Evolutionary conservation across 2,329 filamentous ascomycete genomes (phyloP), one percentile per base, ranked within the genome.

Genomic region (Bipolaris sorokiniana): DNA sequence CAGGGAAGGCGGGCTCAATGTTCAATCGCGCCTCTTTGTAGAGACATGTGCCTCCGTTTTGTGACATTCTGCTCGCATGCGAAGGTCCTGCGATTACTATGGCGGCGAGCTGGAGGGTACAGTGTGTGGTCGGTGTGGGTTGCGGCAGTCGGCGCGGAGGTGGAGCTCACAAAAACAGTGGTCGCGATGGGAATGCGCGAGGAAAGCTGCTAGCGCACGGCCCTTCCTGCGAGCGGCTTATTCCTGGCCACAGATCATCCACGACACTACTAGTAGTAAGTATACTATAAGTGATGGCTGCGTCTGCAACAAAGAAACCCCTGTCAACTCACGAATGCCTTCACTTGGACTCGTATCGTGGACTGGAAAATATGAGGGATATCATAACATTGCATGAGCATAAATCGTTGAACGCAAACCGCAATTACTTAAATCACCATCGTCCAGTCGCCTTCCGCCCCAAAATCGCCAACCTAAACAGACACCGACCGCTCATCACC

Each of bases 21-120:
- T 91, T 91, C 77, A 96, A 82, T 76, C 90, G 88, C 76, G 90
- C 92, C 84, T 96, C 92, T 81, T 92, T 93, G 83, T 90, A 95
- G 78, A 91, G 82, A 78, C 86, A 88, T 63, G 84, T 83, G 65
- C 85, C 83, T 71, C 84, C 83, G 72, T 81, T 77, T 69, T 82
- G 81, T 71, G 84, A 86, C 89, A 91, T 91, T 74, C 82, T 85
- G 81, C 82, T 81, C 83, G 86, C 89, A 89, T 90, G 65, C 66
- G 71, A 62, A 54, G 56, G 46, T 15, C 10, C 1, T 46, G 7
- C 53, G 41, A 28, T 15, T 5, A 42, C 44, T 31, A 48, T 34
- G 40, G 46, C 34, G 41, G 53, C 54, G 33, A 48, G 34, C 54
- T 50, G 20, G 53, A 49, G 41, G 51, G 58, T 48, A 59, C 45